A percentile compares a stretch with the other conserved stretches of the same genome.
These are phyloP conservation scores for Trichosanthes truncata DNA, from an alignment of 306 rosid genomes.

Conservation along the genomic window DNA sequence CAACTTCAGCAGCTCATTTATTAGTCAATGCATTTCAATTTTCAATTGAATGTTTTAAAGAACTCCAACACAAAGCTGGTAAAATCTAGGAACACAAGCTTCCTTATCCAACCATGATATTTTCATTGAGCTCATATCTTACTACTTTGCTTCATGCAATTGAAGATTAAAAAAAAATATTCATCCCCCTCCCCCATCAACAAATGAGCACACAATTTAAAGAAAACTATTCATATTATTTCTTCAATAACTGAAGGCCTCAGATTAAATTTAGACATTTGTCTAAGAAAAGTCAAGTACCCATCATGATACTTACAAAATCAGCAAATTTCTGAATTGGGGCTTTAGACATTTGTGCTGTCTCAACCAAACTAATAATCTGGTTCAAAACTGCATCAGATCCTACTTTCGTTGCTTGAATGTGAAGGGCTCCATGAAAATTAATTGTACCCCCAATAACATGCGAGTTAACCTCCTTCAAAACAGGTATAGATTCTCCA, in stretches of 20 bases:
- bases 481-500: conserved; percentile 78
- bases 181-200: not conserved
- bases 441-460: conserved; percentile 94
- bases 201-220: not conserved
- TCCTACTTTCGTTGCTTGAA: conserved; percentile 80
- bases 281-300: conserved; percentile 1
- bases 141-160: not conserved
- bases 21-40: not conserved
- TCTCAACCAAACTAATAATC: conserved; percentile 94
- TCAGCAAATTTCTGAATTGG: conserved; percentile 99
- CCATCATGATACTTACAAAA: conserved; percentile 56
- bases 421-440: conserved; percentile 75
- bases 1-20: not conserved
- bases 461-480: conserved; percentile 56
- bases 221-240: not conserved
- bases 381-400: conserved; percentile 89
- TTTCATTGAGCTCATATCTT: not conserved
- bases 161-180: not conserved
- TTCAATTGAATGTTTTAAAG: not conserved
- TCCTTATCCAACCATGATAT: not conserved
- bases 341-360: conserved; percentile 98
- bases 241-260: not conserved
- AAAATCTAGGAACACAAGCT: not conserved
- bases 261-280: not conserved
- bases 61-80: not conserved